These are phyloP conservation scores for Zasmidium citrigriseum DNA, from an alignment of 2,329 filamentous ascomycete genomes.

Conservation along the genomic window DNA sequence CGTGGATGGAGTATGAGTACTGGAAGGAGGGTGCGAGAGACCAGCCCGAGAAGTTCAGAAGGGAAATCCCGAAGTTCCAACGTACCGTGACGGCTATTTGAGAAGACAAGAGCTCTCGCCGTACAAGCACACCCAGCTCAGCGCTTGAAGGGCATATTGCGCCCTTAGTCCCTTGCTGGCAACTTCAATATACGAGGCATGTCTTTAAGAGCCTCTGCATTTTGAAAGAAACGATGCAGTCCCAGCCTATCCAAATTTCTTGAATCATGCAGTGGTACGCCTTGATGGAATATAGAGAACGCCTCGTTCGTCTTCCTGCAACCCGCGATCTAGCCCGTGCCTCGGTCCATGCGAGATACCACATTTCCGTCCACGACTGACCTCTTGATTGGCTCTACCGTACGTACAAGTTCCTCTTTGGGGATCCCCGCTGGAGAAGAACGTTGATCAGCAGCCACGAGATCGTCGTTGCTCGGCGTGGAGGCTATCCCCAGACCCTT, in stretches of 20 bases:
- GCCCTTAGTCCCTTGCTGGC: too few species aligned
- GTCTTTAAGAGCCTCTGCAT: too few species aligned
- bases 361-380: neutral
- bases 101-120: too few species aligned
- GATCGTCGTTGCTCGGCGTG: too few species aligned
- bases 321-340: neutral
- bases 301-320: neutral
- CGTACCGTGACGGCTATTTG: conserved; percentile 28
- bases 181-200: too few species aligned
- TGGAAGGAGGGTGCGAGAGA: conserved; percentile 57
- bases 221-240: too few species aligned
- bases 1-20: conserved; percentile 67
- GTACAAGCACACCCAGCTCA: too few species aligned
- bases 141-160: too few species aligned
- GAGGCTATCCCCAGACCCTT: neutral
- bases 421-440: neutral
- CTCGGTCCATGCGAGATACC: neutral
- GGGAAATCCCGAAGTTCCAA: conserved; percentile 33
- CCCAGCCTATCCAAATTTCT: neutral
- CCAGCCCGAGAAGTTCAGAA: conserved; percentile 37
- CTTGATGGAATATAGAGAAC: neutral
- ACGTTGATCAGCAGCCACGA: neutral
- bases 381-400: neutral
- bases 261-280: neutral
- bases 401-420: neutral